Evolutionary conservation across 2,329 filamentous ascomycete species (phyloP).

Genomic region (Colletotrichum echinochloae): DNA sequence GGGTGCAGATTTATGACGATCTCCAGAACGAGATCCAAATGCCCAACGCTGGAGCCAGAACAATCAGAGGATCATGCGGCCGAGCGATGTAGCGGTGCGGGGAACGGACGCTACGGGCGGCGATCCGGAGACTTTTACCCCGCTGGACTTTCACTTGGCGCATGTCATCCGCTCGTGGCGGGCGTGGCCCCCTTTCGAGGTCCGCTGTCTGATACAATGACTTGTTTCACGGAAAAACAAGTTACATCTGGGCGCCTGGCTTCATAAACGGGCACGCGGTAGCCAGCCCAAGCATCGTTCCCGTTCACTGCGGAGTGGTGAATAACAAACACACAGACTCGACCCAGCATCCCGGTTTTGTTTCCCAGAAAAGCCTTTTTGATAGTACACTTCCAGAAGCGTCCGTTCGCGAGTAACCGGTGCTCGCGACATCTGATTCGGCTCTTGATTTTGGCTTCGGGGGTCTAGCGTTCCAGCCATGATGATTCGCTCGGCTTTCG

Average conservation of each 20-base stretch:
- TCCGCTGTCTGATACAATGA: slow-evolving; percentile 19
- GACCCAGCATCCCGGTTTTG: not conserved
- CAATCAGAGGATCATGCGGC: slow-evolving; percentile 8
- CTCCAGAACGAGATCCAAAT: slow-evolving; percentile 3
- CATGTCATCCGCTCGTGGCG: slow-evolving; percentile 27
- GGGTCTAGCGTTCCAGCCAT: slow-evolving; percentile 1
- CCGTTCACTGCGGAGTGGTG: not conserved
- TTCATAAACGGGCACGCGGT: slow-evolving; percentile 17
- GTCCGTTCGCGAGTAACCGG: slow-evolving; percentile 15
- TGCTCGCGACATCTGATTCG: not conserved
- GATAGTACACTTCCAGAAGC: not conserved
- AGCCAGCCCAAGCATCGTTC: not conserved
- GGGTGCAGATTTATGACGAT: not conserved
- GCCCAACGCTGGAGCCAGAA: not conserved
- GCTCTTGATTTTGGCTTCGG: not conserved
- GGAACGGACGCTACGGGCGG: slow-evolving; percentile 23
- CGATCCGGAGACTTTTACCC: slow-evolving; percentile 5
- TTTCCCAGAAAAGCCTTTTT: not conserved
- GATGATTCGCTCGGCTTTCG: slow-evolving; percentile 25
- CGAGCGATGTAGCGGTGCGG: slow-evolving; percentile 29
- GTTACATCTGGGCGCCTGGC: not conserved
- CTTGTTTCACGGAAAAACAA: slow-evolving; percentile 23
- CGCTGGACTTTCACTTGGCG: slow-evolving; percentile 35
- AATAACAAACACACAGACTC: not conserved
- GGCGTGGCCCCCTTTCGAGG: not conserved